Percentiles rank a stretch among this genome's conserved stretches.
These are phyloP conservation scores for Lodderomyces pseudojiufengensis DNA, from an alignment of 1,139 yeast species.

Conservation along the genomic window DNA sequence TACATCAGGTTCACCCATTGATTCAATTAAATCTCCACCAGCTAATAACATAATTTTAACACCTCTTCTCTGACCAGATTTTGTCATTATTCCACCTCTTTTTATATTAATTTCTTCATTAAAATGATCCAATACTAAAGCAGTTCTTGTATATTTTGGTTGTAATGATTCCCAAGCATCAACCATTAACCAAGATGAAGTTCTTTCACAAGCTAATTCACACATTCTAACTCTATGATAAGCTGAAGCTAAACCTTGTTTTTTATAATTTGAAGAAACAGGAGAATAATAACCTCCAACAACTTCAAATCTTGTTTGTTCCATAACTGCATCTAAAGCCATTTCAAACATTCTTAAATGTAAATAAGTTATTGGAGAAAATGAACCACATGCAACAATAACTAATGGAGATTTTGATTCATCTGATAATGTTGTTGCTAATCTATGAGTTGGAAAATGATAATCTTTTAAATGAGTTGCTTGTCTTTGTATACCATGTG, in stretches of 20 bases:
- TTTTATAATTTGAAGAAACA: conserved; percentile 88
- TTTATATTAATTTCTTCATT: conserved; percentile 90
- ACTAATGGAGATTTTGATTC: conserved; percentile 84
- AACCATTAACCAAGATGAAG: conserved; percentile 97
- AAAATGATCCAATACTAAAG: conserved; percentile 92
- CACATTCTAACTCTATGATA: conserved; percentile 95
- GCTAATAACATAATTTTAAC: conserved; percentile 95
- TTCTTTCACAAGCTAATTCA: conserved; percentile 95
- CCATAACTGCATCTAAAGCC: conserved; percentile 94
- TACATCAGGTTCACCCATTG: conserved; percentile 99
- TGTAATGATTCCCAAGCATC: conserved; percentile 99
- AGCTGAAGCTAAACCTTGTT: conserved; percentile 88
- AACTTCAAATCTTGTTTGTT: conserved; percentile 89
- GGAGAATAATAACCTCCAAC: conserved; percentile 98
- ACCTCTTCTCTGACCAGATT: conserved; percentile 74
- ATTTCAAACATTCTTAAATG: conserved; percentile 97
- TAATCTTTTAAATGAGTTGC: conserved; percentile 67
- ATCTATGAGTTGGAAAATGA: conserved; percentile 80
- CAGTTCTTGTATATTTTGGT: conserved; percentile 87
- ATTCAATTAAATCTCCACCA: conserved; percentile 95
- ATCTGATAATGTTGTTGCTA: conserved; percentile 68
- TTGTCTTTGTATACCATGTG: conserved; percentile 87
- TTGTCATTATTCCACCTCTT: conserved; percentile 77
- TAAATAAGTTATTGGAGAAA: conserved; percentile 90
- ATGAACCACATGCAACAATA: conserved; percentile 95